phyloP scores from a whole-genome alignment of 306 rosid genomes.

The Begonia peltatifolia region DNA sequence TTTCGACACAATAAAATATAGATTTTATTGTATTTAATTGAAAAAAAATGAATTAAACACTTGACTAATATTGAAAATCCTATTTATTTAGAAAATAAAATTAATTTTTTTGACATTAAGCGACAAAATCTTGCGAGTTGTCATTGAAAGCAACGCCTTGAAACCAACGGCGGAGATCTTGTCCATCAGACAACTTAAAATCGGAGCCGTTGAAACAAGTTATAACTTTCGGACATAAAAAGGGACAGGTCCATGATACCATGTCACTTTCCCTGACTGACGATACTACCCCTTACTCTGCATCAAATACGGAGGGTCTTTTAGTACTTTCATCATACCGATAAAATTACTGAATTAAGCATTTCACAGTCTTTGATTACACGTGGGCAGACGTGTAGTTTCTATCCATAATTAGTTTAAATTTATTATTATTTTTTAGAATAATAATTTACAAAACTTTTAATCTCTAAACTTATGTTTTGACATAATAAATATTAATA shows the following conservation, averaged over 20 bases:
- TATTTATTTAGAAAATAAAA: background rate
- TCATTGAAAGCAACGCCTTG: constrained; percentile 19
- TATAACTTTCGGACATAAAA: constrained; percentile 28
- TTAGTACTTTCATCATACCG: constrained; percentile 4
- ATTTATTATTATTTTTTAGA: too few species aligned
- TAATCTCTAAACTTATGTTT: too few species aligned
- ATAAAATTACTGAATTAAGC: too few species aligned
- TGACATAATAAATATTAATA: too few species aligned
- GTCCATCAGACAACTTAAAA: background rate
- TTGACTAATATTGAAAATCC: background rate
- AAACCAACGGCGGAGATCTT: constrained; percentile 13
- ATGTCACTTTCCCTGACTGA: constrained; percentile 19
- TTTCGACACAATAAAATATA: too few species aligned
- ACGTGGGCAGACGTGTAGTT: too few species aligned
- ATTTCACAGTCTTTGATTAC: too few species aligned
- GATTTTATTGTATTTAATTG: background rate
- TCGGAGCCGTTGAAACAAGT: constrained; percentile 12
- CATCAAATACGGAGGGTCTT: background rate
- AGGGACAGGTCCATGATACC: constrained; percentile 28
- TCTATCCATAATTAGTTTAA: too few species aligned
- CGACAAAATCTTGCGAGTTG: constrained; percentile 16
- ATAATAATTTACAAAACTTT: too few species aligned
- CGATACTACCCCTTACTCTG: constrained; percentile 17
- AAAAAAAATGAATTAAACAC: background rate
- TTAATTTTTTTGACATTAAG: background rate